Base-by-base conservation (phyloP, 2,329 filamentous ascomycete genomes). In the Claviceps sp. region DNA sequence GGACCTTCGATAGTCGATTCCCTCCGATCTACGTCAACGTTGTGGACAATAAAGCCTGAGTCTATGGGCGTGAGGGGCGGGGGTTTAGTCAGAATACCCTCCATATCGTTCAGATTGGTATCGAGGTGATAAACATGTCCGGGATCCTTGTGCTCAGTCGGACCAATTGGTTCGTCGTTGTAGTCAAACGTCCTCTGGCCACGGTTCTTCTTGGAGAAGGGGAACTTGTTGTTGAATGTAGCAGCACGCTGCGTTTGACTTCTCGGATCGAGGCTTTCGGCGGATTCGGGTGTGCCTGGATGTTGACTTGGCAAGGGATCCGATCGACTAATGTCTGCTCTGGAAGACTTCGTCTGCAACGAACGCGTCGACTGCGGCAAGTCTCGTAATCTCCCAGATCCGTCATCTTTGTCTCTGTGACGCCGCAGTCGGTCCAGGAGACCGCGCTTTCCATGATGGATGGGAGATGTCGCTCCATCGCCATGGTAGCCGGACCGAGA, bases 61-160 rank as follows among this genome's bases (percentile, higher is more conserved):
- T 80, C 83, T 58, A 88, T 82, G 1, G 87, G 86, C 1, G 86
- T 85, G 61, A 89, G 72, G 0, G 84, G 80, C 17, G 77, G 76
- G 4, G 80, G 82, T 56, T 82, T 80, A 49, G 83, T 82, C 54
- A 97, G 71, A 56, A 97, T 96, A 22, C 88, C 93, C 60, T 90
- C 85, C 88, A 98, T 93, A 59, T 95, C 81, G 52, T 82, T 81
- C 47, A 97, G 77, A 63, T 97, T 86, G 2, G 88, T 94, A 65
- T 97, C 91, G 26, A 97, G 78, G 60, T 79, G 79, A 68, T 85
- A 95, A 45, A 88, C 67, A 13, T 77, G 78, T 43, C 77, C 77
- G 43, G 77, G 76, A 50, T 77, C 75, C 43, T 75, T 70, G 49
- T 75, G 78, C 53, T 84, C 79, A 7, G 76, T 81, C 0, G 77